A percentile compares a stretch with the other conserved stretches of the same genome.
Conservation (phyloP, 2,329 filamentous ascomycete genomes). For the Fusarium torulosum region DNA sequence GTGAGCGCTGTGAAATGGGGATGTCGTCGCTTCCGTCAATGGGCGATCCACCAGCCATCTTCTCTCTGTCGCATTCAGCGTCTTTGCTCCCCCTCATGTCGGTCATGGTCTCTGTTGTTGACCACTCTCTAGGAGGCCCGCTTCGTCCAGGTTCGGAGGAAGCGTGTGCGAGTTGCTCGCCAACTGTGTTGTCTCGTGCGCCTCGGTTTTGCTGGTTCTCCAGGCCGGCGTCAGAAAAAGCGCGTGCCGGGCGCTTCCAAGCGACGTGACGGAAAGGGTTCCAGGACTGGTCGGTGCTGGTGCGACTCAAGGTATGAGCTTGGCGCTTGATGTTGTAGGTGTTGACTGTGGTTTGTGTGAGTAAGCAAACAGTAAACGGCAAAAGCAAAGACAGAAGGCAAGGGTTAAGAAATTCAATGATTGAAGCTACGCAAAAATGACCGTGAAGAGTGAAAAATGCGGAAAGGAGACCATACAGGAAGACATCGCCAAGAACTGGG, state of each 20-base stretch:
- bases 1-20: slow-evolving; percentile 35
- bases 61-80: slow-evolving; percentile 30
- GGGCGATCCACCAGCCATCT: slow-evolving; percentile 32
- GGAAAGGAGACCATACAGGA: slow-evolving; percentile 38
- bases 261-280: slow-evolving; percentile 61
- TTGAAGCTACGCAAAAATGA: background rate
- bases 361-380: slow-evolving; percentile 2
- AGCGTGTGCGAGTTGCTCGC: slow-evolving; percentile 53
- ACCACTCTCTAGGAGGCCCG: slow-evolving; percentile 43
- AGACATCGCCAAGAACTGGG: slow-evolving; percentile 43
- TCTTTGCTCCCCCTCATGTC: slow-evolving; percentile 34
- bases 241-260: slow-evolving; percentile 50
- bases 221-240: slow-evolving; percentile 49
- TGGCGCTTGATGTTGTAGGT: slow-evolving; percentile 59
- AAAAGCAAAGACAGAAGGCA: background rate
- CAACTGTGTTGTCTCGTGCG: slow-evolving; percentile 37
- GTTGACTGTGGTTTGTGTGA: slow-evolving; percentile 56
- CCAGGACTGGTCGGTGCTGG: slow-evolving; percentile 55
- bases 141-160: slow-evolving; percentile 51
- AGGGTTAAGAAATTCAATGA: background rate
- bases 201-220: slow-evolving; percentile 49
- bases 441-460: slow-evolving; percentile 6
- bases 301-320: slow-evolving; percentile 59
- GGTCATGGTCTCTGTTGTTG: slow-evolving; percentile 45
- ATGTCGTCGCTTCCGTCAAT: slow-evolving; percentile 39